A percentile compares a stretch with the other conserved stretches of the same genome.
These are phyloP conservation scores for Xylariaceae sp. DNA, from an alignment of 2,329 filamentous ascomycete genomes.

Conservation along the genomic window DNA sequence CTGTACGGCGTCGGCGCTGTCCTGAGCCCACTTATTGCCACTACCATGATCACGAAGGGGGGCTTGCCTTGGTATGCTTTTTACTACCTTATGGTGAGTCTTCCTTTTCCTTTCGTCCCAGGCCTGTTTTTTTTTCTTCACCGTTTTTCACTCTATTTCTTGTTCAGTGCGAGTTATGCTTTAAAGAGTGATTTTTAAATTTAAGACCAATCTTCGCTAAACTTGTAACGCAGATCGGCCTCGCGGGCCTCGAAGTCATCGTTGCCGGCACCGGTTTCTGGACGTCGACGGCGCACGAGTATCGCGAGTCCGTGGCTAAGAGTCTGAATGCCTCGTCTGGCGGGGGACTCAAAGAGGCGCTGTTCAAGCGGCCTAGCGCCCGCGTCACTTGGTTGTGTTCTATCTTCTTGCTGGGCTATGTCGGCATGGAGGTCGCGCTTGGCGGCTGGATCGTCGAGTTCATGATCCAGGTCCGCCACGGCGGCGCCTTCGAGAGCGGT, in stretches of 20 bases:
- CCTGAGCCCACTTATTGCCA: constrained; percentile 72
- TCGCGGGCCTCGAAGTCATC: constrained; percentile 60
- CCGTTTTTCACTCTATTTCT: too few species aligned
- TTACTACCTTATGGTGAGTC: constrained; percentile 74
- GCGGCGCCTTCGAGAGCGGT: constrained; percentile 69
- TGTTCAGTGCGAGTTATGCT: too few species aligned
- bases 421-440: constrained; percentile 76
- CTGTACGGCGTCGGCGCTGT: constrained; percentile 73
- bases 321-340: constrained; percentile 35
- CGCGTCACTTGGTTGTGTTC: constrained; percentile 73
- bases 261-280: constrained; percentile 62
- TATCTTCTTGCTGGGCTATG: constrained; percentile 75
- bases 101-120: neutral
- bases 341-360: constrained; percentile 43
- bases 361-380: constrained; percentile 51
- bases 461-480: constrained; percentile 78
- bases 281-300: constrained; percentile 59
- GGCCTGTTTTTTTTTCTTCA: neutral
- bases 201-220: neutral
- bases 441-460: constrained; percentile 86
- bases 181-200: too few species aligned
- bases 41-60: constrained; percentile 69
- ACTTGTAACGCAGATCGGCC: constrained; percentile 50
- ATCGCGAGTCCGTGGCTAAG: constrained; percentile 49
- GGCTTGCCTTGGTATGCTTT: constrained; percentile 70